Base-by-base conservation (phyloP, 129 eudicot genomes). In the Gnaphalium uliginosum region DNA sequence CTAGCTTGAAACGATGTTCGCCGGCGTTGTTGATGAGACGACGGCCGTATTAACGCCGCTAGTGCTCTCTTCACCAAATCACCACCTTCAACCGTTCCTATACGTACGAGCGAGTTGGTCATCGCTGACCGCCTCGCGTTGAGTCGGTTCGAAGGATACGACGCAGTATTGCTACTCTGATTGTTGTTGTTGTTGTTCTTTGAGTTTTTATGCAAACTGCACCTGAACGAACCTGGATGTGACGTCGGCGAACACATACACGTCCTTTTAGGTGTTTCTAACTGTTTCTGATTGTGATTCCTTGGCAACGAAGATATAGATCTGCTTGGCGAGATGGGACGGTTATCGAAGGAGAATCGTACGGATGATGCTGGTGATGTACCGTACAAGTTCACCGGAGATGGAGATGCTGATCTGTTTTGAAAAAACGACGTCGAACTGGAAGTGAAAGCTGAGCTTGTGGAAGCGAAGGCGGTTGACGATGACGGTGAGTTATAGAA, bases 201-300 rank as follows among this genome's bases (percentile, higher is more conserved):
- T 3, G 46, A 0, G 11, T 86, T 81, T 46, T 93, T 93, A 74
- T 93, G 97, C 21, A 86, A 77, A 53, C 92, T 86, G 61, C 98
- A 92, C 6, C 98, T 77, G 83, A 92, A 92, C 25, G 96, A 93
- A 50, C 98, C 98, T 5, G 98, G 98, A 80, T 93, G 98, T 15
- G 83, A 88, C 2, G 98, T 93, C 1, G 98, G 98, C 0, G 98
- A 93, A 51, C 98, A 93, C 98, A 90, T 88, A 59, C 98, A 93
- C 62, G 88, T 83, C 73, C 86, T 72, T 81, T 85, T 90, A 78
- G 80, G 95, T 3, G 76, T 57, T 19, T 70, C 57, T 29, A 81
- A 46, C 54, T 87, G 78, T 30, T 82, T 87, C 68, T 74, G 86
- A 41, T 73, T 74, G 29, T 78, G 83, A 69, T 76, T 74, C 43